Evolutionary conservation across 2,329 filamentous ascomycete genomes (phyloP).

Genomic region (Aspergillus latus): DNA sequence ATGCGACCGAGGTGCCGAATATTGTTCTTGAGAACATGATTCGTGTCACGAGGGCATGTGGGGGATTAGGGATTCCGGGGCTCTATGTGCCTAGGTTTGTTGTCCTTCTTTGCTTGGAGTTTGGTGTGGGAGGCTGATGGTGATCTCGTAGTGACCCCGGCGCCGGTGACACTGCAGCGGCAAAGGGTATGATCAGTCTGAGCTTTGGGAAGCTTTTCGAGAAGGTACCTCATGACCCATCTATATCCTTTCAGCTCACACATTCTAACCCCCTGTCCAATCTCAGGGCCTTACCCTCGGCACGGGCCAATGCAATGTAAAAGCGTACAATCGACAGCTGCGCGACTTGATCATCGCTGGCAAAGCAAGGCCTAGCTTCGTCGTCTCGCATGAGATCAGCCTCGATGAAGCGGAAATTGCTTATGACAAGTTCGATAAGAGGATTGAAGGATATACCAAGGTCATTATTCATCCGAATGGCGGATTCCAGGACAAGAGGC

Average conservation of each 20-base stretch:
- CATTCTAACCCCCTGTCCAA: not conserved
- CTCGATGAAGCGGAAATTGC: constrained; percentile 62
- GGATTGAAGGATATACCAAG: constrained; percentile 67
- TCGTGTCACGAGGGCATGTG: constrained; percentile 60
- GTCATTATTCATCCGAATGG: constrained; percentile 68
- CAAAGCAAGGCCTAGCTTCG: constrained; percentile 65
- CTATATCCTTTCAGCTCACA: not conserved
- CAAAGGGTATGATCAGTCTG: constrained; percentile 64
- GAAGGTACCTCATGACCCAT: constrained; percentile 48
- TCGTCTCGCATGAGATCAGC: constrained; percentile 64
- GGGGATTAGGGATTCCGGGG: constrained; percentile 62
- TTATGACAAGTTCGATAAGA: constrained; percentile 66
- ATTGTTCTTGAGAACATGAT: constrained; percentile 57
- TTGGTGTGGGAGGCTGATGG: not conserved
- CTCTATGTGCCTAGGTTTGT: constrained; percentile 48
- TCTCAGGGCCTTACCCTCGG: constrained; percentile 57
- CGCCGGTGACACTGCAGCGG: constrained; percentile 59
- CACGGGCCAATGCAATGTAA: constrained; percentile 68
- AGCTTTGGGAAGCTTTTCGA: constrained; percentile 69
- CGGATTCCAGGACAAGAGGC: constrained; percentile 14
- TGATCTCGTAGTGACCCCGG: constrained; percentile 52
- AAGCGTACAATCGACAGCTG: constrained; percentile 65
- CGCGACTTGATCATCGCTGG: constrained; percentile 65
- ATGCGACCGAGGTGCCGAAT: constrained; percentile 58
- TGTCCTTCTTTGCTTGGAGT: not conserved